Base-by-base conservation (phyloP, 2,329 filamentous ascomycete species). In the Pseudogymnoascus sp. region DNA sequence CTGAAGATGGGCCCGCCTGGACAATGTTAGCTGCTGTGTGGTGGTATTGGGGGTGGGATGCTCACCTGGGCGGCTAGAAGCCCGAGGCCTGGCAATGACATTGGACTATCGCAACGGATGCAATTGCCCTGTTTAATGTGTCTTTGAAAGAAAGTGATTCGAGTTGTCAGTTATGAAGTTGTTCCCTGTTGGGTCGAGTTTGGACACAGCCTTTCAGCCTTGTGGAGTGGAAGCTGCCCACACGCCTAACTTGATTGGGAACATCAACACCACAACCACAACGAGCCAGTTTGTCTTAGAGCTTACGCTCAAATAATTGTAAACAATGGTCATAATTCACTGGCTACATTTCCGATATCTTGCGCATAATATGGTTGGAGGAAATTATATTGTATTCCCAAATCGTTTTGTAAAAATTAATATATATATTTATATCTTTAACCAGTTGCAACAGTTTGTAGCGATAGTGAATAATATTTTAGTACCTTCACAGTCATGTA, bases 81-180 rank as follows among this genome's bases (percentile, higher is more conserved):
- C 69, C 88, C 88, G 75, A 91, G 77, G 71, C 88, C 88, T 69
- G 88, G 88, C 73, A 91, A 88, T 70, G 87, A 90, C 88, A 90
- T 90, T 42, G 64, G 72, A 59, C 60, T 54, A 5, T 23, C 12
- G 4, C 42, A 31, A 39, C 37, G 40, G 60, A 4, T 34, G 2
- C 10, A 36, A 7, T 34, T 1, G 29, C 16, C 29, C 8, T 34
- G 11, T 14, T 36, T 34, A 57, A 34, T 34, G 21, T 34, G n/a
- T 40, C 34, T 57, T 34, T 45, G n/a, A 45, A 45, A 42, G 62
- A 68, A 67, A 70, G 64, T 45, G 67, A 57, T 21, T 16, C n/a
- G 51, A 57, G 29, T 57, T 57, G 51, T 21, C 10, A 34, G 5
- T 57, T 34, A 5, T 57, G 29, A 57, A 34, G 51, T 18, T 57